These are phyloP conservation scores for Trametes cubensis DNA, from an alignment of 768 basidiomycete species.

Conservation along the genomic window DNA sequence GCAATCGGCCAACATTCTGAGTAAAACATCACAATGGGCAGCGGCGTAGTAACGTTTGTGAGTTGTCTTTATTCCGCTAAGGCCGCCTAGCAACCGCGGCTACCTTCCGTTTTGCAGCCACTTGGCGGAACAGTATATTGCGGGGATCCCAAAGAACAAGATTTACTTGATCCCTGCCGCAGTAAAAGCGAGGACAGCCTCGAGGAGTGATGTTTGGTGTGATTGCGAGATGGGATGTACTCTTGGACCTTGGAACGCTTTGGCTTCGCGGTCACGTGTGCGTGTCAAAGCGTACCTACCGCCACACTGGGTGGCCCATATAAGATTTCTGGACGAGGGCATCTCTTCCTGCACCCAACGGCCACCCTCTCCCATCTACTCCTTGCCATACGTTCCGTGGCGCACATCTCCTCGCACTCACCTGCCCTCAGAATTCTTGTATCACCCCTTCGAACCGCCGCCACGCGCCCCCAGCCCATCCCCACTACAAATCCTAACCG, in stretches of 20 bases:
- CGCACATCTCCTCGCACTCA: background rate
- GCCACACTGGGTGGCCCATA: slow-evolving; percentile 6
- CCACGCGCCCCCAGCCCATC: slow-evolving; percentile 9
- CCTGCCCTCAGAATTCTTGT: background rate
- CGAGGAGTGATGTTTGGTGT: background rate
- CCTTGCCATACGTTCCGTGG: background rate
- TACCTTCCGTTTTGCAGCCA: too few relatives aligned
- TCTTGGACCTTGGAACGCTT: slow-evolving; percentile 7
- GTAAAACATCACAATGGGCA: too few relatives aligned
- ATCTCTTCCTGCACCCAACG: slow-evolving; percentile 1
- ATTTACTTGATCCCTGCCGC: background rate
- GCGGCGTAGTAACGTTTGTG: too few relatives aligned
- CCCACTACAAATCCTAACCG: slow-evolving; percentile 10
- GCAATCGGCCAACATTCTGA: too few relatives aligned
- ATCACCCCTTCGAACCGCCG: background rate
- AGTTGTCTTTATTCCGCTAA: too few relatives aligned
- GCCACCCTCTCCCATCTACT: background rate
- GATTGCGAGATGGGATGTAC: background rate
- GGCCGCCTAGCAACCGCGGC: too few relatives aligned
- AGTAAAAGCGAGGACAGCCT: background rate
- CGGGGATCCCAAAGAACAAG: too few relatives aligned
- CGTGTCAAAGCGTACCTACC: slow-evolving; percentile 9
- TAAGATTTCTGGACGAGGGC: background rate
- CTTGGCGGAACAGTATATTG: too few relatives aligned
- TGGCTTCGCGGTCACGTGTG: slow-evolving; percentile 14